phyloP scores from a whole-genome alignment of 139 green algal genomes.

The Picochlorum costavermella region DNA sequence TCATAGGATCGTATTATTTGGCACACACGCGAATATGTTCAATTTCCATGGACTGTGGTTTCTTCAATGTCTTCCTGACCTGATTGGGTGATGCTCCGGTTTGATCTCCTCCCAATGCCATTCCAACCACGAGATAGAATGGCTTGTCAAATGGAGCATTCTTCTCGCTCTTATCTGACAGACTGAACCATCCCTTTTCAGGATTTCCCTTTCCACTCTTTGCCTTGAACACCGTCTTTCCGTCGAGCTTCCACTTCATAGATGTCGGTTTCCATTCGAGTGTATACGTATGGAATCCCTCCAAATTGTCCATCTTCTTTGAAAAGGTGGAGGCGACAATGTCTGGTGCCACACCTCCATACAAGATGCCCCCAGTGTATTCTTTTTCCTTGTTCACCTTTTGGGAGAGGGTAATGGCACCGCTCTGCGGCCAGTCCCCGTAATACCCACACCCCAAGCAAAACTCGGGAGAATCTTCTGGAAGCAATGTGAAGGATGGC shows the following conservation, averaged over 20 bases:
- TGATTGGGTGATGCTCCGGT: neutral
- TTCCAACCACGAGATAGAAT: constrained; percentile 40
- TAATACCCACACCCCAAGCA: constrained; percentile 20
- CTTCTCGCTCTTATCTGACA: neutral
- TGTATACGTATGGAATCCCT: constrained; percentile 7
- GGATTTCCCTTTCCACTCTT: neutral
- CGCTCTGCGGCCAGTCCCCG: constrained; percentile 15
- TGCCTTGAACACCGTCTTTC: constrained; percentile 3
- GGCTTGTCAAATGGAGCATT: constrained; percentile 34
- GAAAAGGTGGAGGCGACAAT: neutral
- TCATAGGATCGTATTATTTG: neutral
- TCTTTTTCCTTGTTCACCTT: constrained; percentile 13
- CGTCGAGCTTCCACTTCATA: constrained; percentile 10
- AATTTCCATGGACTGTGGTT: constrained; percentile 10
- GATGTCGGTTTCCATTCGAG: constrained; percentile 6
- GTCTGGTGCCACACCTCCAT: constrained; percentile 2
- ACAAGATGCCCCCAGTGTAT: constrained; percentile 7
- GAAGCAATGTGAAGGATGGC: constrained; percentile 24
- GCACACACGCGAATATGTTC: constrained; percentile 34
- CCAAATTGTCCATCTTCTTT: neutral
- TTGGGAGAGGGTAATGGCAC: constrained; percentile 20
- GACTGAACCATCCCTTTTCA: constrained; percentile 5
- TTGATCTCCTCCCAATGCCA: constrained; percentile 33
- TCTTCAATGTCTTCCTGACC: neutral
- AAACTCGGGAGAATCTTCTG: neutral